Base-by-base conservation (phyloP, 345 rosid genomes). In the Sonneratia caseolaris region DNA sequence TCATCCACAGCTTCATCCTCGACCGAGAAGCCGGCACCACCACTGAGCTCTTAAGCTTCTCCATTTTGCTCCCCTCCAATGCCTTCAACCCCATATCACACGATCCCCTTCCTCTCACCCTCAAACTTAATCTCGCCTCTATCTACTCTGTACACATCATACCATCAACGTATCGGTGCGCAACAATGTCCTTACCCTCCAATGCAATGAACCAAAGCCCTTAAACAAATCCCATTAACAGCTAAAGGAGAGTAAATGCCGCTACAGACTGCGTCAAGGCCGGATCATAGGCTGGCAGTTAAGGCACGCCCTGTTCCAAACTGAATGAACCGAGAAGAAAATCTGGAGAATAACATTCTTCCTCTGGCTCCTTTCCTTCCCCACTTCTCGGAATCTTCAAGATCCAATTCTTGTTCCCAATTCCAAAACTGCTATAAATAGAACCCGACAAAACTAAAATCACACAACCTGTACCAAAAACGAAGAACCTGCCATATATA, bases 1-100 rank as follows among this genome's bases (percentile, higher is more conserved):
- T 86, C 92, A 91, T 83, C 99, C 99, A 96, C 75, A 96, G 72
- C 83, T 94, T 96, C 91, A 82, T 88, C 69, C 84, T 84, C 69
- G 79, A 76, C 67, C 72, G 73, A 9, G 72, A 68, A 0, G 77
- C 66, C 49, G 72, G 69, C 38, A 70, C 73, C 65, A 71, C 16
- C 68, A 76, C 48, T 1, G 97, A 84, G 76, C 82, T 79, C 85
- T 81, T 86, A 12, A 88, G 74, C 82, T 88, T 87, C 76, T 87
- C 93, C 32, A 75, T 74, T 78, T 80, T 73, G 61, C 72, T 78
- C 56, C 71, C 83, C 56, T 82, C 86, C 56, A 79, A 81, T 68
- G 73, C 73, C 76, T 74, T 81, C 67, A 89, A 62, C 64, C 78
- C 76, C 81, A 76, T 86, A 73, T 61, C 78, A 27, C 86, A 82